Base-by-base conservation (phyloP, 2,329 filamentous ascomycete genomes). In the Ophiostoma himal-ulmi region DNA sequence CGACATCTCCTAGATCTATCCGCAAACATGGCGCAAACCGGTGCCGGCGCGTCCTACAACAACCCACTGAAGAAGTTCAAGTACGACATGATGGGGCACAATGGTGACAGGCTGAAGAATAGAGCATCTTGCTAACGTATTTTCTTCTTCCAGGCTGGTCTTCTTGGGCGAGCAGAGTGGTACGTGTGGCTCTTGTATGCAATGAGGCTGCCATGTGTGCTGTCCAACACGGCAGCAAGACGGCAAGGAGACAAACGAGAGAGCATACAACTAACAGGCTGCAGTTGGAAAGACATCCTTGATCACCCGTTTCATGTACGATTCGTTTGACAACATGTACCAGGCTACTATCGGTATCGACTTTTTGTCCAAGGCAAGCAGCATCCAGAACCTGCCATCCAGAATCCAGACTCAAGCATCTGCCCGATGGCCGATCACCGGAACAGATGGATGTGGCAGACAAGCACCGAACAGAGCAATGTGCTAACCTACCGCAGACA, bases 41-140 rank as follows among this genome's bases (percentile, higher is more conserved):
- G 80, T 78, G 92, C 91, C 76, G 81, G 80, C 78, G 92, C 91
- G 81, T 92, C 92, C 75, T 99, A 98, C 86, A 97, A 96, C 81
- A 98, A 98, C 85, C 95, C 95, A 78, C 85, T 99, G 83, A 99
- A 99, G 91, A 99, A 99, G 83, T 99, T 98, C 91, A 99, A 99
- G 94, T 97, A 85, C 10, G 67, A 82, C 41, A n/a, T 60, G 8
- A 39, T n/a, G 62, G n/a, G 10, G 36, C 2, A 14, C 34, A 17
- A 1, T 39, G 20, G 10, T 65, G 62, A 34, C 36, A 34, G 6
- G 57, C 26, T 11, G 34, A 41, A 39, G 5, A 8, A 65, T 39
- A 8, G 36, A 34, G 34, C 34, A 36, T 39, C 10, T 52, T 60
- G 66, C 72, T 73, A 39, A 73, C 71, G 11, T n/a, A 64, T 52